Conservation (phyloP, 805 yeast genomes). For the Metschnikowia drakensbergensis region DNA sequence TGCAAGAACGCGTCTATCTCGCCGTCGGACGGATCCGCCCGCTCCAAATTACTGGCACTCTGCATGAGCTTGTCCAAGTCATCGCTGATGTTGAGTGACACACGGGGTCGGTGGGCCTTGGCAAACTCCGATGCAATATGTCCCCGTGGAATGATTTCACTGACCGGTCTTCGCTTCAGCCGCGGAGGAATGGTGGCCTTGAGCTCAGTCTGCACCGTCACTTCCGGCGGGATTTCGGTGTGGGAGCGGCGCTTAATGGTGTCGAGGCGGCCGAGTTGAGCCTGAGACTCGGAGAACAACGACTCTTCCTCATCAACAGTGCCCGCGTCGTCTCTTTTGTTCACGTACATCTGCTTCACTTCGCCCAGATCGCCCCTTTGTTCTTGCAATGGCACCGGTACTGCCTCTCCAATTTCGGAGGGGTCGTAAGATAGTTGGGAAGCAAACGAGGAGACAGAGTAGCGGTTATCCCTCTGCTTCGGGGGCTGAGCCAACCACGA, state of each 20-base stretch:
- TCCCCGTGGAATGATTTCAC: constrained; percentile 17
- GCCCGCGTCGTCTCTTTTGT: not conserved
- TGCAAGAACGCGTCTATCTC: not conserved
- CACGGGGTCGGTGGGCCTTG: constrained; percentile 11
- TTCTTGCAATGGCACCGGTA: constrained; percentile 11
- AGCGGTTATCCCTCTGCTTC: not conserved
- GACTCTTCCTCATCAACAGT: constrained; percentile 13
- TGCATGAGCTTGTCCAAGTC: constrained; percentile 40
- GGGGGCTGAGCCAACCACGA: constrained; percentile 2
- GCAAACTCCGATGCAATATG: not conserved
- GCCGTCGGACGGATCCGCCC: not conserved
- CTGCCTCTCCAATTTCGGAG: constrained; percentile 23
- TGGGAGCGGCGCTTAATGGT: constrained; percentile 15
- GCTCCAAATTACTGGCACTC: constrained; percentile 21
- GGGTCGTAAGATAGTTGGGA: constrained; percentile 16
- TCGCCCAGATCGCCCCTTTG: constrained; percentile 8
- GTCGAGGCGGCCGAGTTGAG: constrained; percentile 21
- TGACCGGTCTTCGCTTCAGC: constrained; percentile 36
- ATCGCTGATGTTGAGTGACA: constrained; percentile 30
- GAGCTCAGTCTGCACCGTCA: constrained; percentile 31
- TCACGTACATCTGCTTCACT: constrained; percentile 13
- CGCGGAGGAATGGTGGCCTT: constrained; percentile 39
- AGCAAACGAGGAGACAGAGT: constrained; percentile 9
- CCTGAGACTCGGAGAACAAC: constrained; percentile 14
- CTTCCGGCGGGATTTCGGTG: constrained; percentile 24